These are phyloP conservation scores for Ascoidea asiatica DNA, from an alignment of 805 yeast species.

Conservation along the genomic window DNA sequence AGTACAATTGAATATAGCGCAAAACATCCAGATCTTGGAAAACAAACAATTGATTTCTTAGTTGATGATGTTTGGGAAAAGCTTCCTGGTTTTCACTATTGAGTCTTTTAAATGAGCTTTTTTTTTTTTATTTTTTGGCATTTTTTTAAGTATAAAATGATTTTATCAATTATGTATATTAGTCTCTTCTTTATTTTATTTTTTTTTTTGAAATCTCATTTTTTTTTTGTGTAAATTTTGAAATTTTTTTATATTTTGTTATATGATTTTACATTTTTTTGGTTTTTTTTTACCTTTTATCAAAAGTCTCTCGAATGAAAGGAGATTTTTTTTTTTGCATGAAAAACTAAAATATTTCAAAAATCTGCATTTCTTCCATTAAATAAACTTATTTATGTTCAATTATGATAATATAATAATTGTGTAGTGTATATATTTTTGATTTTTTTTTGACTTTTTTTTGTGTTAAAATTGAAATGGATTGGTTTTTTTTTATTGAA, in stretches of 20 bases:
- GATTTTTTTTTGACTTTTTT: neutral
- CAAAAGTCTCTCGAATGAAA: neutral
- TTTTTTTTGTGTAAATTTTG: neutral
- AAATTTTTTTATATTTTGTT: neutral
- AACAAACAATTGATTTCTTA: constrained; percentile 30
- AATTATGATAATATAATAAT: too few relatives aligned
- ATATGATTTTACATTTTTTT: neutral
- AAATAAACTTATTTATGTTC: too few relatives aligned
- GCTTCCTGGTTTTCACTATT: constrained; percentile 17
- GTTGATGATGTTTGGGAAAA: constrained; percentile 49
- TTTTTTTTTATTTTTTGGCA: neutral
- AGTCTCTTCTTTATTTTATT: too few relatives aligned
- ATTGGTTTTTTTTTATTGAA: neutral
- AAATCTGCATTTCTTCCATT: too few relatives aligned
- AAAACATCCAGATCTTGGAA: constrained; percentile 24
- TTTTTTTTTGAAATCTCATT: neutral
- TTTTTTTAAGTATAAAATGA: too few relatives aligned
- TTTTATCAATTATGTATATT: too few relatives aligned
- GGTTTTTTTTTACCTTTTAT: neutral
- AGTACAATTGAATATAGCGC: constrained; percentile 70
- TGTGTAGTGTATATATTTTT: neutral
- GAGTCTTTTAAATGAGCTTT: too few relatives aligned
- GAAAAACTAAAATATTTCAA: neutral
- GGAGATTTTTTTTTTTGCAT: neutral
- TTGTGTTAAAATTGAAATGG: neutral